Evolutionary conservation across 2,329 filamentous ascomycete genomes (phyloP), one percentile per base, ranked within the genome.

Genomic region (Lecanicillium sp.): DNA sequence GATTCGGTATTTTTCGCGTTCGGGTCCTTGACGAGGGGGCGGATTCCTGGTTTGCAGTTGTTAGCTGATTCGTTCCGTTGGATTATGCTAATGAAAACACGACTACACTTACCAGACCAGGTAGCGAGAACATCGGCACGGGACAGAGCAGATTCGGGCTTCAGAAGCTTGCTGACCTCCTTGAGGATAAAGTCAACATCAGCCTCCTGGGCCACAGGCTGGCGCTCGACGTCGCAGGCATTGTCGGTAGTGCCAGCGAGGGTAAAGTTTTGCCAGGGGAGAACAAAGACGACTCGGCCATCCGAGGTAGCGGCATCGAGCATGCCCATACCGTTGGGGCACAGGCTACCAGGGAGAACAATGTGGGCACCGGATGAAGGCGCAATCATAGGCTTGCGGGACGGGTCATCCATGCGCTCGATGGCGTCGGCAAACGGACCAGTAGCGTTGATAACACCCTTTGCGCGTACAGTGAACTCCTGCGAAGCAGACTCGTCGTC

Each of bases 261-360:
- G 6, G 86, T 90, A 66, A 86, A 86, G 39, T 85, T 85, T 60
- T 90, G 82, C 85, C 85, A 92, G 7, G 85, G 85, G 37, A 92
- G 69, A 59, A 92, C 87, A 69, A 92, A 92, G 51, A 92, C 85
- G 46, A 92, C 85, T 53, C 85, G 79, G n/a, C 85, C 85, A 52
- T 92, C 85, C 1, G 84, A 89, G 3, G 86, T 88, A 29, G 77
- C 74, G 3, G 86, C 84, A 50, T 90, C 85, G 47, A 92, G 85
- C 36, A 92, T 69, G 45, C 85, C 85, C 81, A 90, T 89, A 55
- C 85, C 79, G 39, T 80, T 74, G 38, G 86, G 85, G 56, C 81
- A 84, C 63, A 83, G 84, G 62, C 84, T 84, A 40, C 84, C 83
- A 17, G 86, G 85, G 2, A 92, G 76, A 53, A 90, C 80, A 46